Base-by-base conservation (phyloP, 1,284 basidiomycete genomes). In the Puccinia polysora region DNA sequence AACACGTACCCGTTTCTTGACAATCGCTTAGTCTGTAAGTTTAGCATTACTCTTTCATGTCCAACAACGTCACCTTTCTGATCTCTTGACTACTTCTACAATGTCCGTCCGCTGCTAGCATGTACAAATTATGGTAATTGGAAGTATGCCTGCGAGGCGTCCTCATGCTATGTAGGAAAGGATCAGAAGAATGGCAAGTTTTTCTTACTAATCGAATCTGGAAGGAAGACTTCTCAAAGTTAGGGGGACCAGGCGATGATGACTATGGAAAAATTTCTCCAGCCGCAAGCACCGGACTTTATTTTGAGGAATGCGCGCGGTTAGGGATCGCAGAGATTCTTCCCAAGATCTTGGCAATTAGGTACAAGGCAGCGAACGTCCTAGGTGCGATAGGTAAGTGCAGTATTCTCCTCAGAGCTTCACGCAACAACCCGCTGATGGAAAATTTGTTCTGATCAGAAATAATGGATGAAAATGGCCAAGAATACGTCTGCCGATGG, bases 311-410 rank as follows among this genome's bases (percentile, higher is more conserved):
- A 1, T 63, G 60, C 18, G 30, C 43, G 30, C 60, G 60, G 6
- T 32, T 63, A 36, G 60, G 60, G 4, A 49, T 63, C n/a, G 60
- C 30, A 20, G 60, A 63, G 45, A 40, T 63, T 50, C 60, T 63
- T 20, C 60, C 60, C 2, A 34, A n/a, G n/a, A 63, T 63, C 34
- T 30, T 63, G 45, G 60, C 60, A 32, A 45, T 63, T 34, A 63
- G 60, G 23, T 63, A 63, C 18, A 63, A 63, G 45, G 60, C 60
- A 18, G 45, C 45, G 1, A 63, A 63, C 23, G 4, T 32, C 4
- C 18, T 2, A 15, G 60, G 60, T n/a, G 45, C 43, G 20, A 63
- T 63, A 49, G 60, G 60, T 63, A 2, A 49, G 28, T n/a, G n/a
- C n/a, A n/a, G n/a, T n/a, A n/a, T n/a, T n/a, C n/a, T 20, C 25